A percentile compares a stretch with the other conserved stretches of the same genome.
phyloP scores from a whole-genome alignment of 805 yeast species.

The Kuraishia floccosa region DNA sequence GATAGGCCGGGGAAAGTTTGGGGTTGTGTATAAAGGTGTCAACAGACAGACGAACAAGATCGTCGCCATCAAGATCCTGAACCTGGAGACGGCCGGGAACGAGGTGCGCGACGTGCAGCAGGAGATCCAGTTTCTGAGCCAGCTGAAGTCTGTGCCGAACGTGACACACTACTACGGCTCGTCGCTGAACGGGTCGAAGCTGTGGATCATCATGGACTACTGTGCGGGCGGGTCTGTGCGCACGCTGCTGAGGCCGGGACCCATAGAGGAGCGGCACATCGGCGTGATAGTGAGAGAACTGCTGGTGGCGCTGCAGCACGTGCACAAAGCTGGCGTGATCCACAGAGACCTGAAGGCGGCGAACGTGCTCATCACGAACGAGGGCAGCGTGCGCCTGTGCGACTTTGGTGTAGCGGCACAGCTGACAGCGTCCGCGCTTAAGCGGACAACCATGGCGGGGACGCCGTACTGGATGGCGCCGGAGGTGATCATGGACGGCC shows the following conservation, averaged over 20 bases:
- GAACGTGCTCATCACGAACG: slow-evolving; percentile 78
- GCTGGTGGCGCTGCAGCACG: slow-evolving; percentile 62
- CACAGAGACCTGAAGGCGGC: slow-evolving; percentile 98
- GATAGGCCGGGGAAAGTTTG: slow-evolving; percentile 94
- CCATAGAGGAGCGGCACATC: slow-evolving; percentile 72
- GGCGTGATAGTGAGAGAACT: slow-evolving; percentile 82
- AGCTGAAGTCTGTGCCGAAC: slow-evolving; percentile 77
- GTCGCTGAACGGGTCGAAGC: slow-evolving; percentile 56
- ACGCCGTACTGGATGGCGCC: slow-evolving; percentile 99
- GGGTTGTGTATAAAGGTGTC: slow-evolving; percentile 86
- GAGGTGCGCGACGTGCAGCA: slow-evolving; percentile 92
- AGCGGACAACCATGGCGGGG: slow-evolving; percentile 92
- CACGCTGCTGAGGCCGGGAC: slow-evolving; percentile 78
- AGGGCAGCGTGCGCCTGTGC: slow-evolving; percentile 84
- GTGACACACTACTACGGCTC: slow-evolving; percentile 90
- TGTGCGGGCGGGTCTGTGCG: slow-evolving; percentile 95
- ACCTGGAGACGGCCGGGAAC: slow-evolving; percentile 86
- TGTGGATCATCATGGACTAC: slow-evolving; percentile 77
- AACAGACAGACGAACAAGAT: slow-evolving; percentile 60
- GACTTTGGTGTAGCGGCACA: slow-evolving; percentile 99
- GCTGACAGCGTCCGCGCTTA: slow-evolving; percentile 58
- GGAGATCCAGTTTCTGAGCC: slow-evolving; percentile 80
- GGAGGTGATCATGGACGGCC: slow-evolving; percentile 90
- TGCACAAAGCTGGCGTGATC: slow-evolving; percentile 84
- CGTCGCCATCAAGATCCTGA: slow-evolving; percentile 88